Percentiles rank a stretch among this genome's conserved stretches.
phyloP scores from a whole-genome alignment of 495 filamentous ascomycete species.

The Aspergillus sclerotioniger region DNA sequence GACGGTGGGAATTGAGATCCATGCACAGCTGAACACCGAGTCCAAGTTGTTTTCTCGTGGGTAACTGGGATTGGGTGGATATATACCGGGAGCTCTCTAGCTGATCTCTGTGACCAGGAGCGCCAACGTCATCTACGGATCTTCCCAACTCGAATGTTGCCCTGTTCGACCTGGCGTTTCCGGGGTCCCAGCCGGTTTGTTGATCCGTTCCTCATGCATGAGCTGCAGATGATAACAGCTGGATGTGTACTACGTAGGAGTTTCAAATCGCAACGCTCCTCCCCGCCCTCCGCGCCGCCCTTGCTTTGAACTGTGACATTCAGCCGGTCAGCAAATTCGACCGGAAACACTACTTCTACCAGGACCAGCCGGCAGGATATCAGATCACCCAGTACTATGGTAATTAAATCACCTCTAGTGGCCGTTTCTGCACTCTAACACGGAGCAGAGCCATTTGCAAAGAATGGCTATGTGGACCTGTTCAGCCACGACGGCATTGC shows the following conservation, averaged over 20 bases:
- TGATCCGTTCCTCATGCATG: neutral
- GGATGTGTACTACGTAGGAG: constrained; percentile 37
- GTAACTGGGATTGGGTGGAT: constrained; percentile 10
- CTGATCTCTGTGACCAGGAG: constrained; percentile 40
- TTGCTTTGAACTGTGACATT: constrained; percentile 79
- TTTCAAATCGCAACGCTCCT: constrained; percentile 84
- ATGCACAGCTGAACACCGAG: constrained; percentile 88
- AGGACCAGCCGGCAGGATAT: constrained; percentile 93
- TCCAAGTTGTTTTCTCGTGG: constrained; percentile 77
- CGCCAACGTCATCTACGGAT: constrained; percentile 66
- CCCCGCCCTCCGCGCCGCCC: constrained; percentile 82
- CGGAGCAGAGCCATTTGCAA: constrained; percentile 70
- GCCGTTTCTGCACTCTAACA: constrained; percentile 11
- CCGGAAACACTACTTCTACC: constrained; percentile 98
- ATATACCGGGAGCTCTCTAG: neutral
- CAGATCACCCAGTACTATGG: constrained; percentile 96
- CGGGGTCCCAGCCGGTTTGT: constrained; percentile 75
- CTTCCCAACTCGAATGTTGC: constrained; percentile 81
- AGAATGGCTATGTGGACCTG: constrained; percentile 68
- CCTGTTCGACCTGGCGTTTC: constrained; percentile 84
- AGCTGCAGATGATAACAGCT: neutral
- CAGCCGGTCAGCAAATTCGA: constrained; percentile 79
- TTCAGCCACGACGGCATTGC: constrained; percentile 77
- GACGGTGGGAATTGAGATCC: constrained; percentile 94
- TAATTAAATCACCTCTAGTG: constrained; percentile 24